phyloP scores from a whole-genome alignment of 2,329 filamentous ascomycete species.

The Achaetomium macrosporum region DNA sequence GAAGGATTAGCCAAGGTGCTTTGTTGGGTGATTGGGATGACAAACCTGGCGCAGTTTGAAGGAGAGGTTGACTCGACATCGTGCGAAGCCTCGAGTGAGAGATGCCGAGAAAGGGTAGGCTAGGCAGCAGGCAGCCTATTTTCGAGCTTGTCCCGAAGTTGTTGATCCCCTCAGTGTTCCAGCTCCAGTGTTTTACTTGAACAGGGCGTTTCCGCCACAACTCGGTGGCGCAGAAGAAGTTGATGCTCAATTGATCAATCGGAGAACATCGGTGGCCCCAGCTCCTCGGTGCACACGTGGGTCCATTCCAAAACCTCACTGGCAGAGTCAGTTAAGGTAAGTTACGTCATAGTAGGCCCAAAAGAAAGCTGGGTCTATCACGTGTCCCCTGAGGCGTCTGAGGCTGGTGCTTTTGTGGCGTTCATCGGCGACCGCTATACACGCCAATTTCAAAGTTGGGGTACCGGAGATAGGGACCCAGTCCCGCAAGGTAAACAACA shows the following conservation, averaged over 20 bases:
- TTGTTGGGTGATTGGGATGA: slow-evolving; percentile 1
- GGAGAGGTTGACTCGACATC: slow-evolving; percentile 96
- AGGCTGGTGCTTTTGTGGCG: not conserved
- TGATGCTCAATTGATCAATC: slow-evolving; percentile 25
- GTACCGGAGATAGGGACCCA: not conserved
- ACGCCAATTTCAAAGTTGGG: not conserved
- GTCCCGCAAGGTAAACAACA: not conserved
- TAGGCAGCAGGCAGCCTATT: too few relatives aligned
- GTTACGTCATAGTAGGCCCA: not conserved
- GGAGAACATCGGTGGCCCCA: slow-evolving; percentile 13
- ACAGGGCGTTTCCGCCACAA: not conserved
- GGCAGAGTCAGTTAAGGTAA: slow-evolving; percentile 5
- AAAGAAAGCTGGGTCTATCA: not conserved
- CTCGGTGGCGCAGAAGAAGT: slow-evolving; percentile 9
- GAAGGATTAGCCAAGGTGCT: slow-evolving; percentile 1
- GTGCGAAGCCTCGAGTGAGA: slow-evolving; percentile 23
- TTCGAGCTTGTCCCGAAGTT: not conserved
- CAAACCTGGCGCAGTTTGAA: slow-evolving; percentile 86
- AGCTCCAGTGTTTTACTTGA: too few relatives aligned
- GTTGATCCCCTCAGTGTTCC: too few relatives aligned
- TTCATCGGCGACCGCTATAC: not conserved
- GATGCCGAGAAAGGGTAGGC: too few relatives aligned
- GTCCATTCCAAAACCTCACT: slow-evolving; percentile 13
- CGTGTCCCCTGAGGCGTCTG: not conserved
- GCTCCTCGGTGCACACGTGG: slow-evolving; percentile 19